Percentiles rank a stretch among this genome's conserved stretches.
phyloP scores from a whole-genome alignment of 495 filamentous ascomycete genomes.

The Hypoxylon intermedium region DNA sequence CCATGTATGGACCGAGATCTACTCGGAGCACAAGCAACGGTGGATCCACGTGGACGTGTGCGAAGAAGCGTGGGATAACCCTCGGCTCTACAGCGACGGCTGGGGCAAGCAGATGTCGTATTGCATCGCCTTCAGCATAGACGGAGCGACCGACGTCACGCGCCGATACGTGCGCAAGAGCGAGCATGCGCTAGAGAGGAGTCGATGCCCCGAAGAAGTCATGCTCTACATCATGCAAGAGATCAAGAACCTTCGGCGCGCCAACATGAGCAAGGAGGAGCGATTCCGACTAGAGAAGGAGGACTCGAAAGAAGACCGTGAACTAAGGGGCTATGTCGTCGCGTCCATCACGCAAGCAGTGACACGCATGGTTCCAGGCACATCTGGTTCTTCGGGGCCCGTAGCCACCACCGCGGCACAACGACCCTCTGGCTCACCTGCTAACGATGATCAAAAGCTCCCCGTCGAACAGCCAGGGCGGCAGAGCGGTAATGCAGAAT shows the following conservation, averaged over 20 bases:
- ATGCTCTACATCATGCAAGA: constrained; percentile 87
- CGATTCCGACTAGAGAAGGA: constrained; percentile 85
- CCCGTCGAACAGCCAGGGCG: constrained; percentile 62
- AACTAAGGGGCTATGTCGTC: constrained; percentile 78
- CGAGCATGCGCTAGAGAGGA: constrained; percentile 75
- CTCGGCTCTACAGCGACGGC: constrained; percentile 88
- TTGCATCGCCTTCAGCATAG: constrained; percentile 94
- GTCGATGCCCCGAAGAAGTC: constrained; percentile 82
- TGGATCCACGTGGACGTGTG: constrained; percentile 97
- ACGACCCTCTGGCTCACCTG: constrained; percentile 22
- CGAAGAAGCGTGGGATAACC: constrained; percentile 95
- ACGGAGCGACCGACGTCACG: constrained; percentile 95
- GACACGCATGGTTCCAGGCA: constrained; percentile 52
- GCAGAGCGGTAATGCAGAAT: constrained; percentile 69
- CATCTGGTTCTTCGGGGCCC: constrained; percentile 16
- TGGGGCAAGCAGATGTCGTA: constrained; percentile 96
- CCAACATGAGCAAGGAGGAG: constrained; percentile 79
- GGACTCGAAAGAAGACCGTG: constrained; percentile 83
- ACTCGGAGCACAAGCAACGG: constrained; percentile 87
- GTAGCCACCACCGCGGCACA: constrained; percentile 34
- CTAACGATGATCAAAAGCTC: constrained; percentile 54
- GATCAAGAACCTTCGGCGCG: constrained; percentile 80
- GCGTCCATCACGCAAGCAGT: constrained; percentile 70
- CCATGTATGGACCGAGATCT: constrained; percentile 96
- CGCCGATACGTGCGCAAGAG: constrained; percentile 89